phyloP scores from a whole-genome alignment of 202 grass and related monocot genomes.

The Setaria italica region DNA sequence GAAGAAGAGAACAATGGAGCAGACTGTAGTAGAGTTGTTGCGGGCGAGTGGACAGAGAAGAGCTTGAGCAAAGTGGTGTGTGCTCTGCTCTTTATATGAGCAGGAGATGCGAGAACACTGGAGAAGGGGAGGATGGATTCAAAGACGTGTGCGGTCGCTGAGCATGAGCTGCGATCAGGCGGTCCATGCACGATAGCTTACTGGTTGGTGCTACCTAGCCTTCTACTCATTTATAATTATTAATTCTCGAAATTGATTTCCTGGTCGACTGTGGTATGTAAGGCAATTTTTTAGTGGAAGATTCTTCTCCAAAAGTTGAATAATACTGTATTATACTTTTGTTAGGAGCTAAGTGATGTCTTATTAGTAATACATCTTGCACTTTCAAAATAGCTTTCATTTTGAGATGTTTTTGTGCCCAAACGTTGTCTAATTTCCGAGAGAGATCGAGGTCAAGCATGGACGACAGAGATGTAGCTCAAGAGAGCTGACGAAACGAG shows the following conservation, averaged over 20 bases:
- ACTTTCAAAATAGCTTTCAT: slow-evolving; percentile 4
- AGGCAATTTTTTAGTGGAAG: not conserved
- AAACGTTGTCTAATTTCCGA: not conserved
- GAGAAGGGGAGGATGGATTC: not conserved
- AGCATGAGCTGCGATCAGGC: not conserved
- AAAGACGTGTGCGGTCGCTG: slow-evolving; percentile 37
- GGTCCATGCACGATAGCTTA: slow-evolving; percentile 2
- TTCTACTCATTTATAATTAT: slow-evolving; percentile 28
- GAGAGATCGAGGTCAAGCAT: not conserved
- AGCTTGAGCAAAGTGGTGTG: not conserved
- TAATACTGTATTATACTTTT: not conserved
- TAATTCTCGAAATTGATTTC: not conserved
- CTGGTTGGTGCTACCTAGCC: not conserved
- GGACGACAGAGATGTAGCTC: slow-evolving; percentile 9
- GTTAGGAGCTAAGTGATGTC: not conserved
- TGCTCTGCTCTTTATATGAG: not conserved
- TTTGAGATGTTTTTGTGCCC: not conserved
- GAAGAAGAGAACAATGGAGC: not conserved
- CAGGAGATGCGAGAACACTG: not conserved
- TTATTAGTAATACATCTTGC: no score
- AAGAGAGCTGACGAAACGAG: slow-evolving; percentile 50
- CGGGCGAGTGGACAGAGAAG: not conserved
- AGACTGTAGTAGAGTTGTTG: not conserved
- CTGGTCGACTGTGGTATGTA: not conserved
- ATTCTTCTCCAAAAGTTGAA: not conserved